These are phyloP conservation scores for Fraxinus excelsior DNA, from an alignment of 257 asterid species.

Conservation along the genomic window DNA sequence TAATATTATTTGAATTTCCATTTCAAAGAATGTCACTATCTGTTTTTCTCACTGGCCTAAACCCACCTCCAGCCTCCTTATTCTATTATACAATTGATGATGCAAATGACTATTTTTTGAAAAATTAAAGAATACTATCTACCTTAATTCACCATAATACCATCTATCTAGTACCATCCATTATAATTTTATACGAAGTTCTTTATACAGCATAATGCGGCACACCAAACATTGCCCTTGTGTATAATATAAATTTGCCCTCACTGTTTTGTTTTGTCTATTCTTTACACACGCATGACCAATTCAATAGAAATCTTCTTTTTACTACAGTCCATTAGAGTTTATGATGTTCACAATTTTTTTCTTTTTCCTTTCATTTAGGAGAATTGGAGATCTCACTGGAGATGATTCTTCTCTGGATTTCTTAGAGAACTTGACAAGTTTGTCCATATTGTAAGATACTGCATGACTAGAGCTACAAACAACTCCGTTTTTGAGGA, in stretches of 20 bases:
- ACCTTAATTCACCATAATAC: too few relatives aligned
- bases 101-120: too few relatives aligned
- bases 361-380: conserved; percentile 7
- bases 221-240: neutral
- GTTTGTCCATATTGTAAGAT: conserved; percentile 61
- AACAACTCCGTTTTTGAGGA: conserved; percentile 9
- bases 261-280: neutral
- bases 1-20: too few relatives aligned
- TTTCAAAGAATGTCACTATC: too few relatives aligned
- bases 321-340: neutral
- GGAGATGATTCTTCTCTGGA: conserved; percentile 45
- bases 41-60: too few relatives aligned
- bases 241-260: neutral
- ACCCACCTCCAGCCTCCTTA: too few relatives aligned
- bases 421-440: conserved; percentile 50
- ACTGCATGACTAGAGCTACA: conserved; percentile 12
- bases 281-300: neutral
- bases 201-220: too few relatives aligned
- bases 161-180: too few relatives aligned
- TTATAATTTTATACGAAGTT: too few relatives aligned
- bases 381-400: conserved; percentile 64
- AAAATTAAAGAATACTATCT: too few relatives aligned
- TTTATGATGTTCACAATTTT: neutral
- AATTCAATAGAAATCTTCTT: neutral
- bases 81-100: too few relatives aligned